A percentile compares a stretch with the other conserved stretches of the same genome.
These are phyloP conservation scores for Climacium dendroides DNA, from an alignment of 225 moss, liverwort and hornwort genomes.

Conservation along the genomic window DNA sequence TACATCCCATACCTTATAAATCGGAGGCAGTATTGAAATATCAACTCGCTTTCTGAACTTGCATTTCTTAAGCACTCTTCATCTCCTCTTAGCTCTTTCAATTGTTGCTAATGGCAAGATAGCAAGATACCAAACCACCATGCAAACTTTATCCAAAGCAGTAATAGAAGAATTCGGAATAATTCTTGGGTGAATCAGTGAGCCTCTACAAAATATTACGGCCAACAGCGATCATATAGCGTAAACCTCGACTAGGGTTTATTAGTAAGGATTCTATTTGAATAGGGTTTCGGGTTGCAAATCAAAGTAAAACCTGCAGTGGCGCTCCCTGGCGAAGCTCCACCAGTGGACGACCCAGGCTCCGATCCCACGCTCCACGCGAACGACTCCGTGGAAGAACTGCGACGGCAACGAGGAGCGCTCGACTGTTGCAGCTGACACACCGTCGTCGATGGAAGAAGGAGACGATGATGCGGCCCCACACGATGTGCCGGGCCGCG, in stretches of 20 bases:
- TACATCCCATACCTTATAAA: neutral
- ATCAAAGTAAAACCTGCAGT: neutral
- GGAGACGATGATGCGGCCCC: neutral
- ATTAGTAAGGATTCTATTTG: no score
- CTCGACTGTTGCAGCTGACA: conserved; percentile 1
- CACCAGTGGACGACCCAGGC: conserved; percentile 18
- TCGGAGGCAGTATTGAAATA: neutral
- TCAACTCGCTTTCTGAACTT: neutral
- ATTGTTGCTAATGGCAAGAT: neutral
- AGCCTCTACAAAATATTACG: neutral
- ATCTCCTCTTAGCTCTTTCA: neutral
- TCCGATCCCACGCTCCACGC: conserved; percentile 43
- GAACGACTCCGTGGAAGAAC: conserved; percentile 21
- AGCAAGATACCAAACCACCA: neutral
- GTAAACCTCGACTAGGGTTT: neutral
- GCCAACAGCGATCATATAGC: neutral
- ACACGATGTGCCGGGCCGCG: neutral
- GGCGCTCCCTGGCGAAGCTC: neutral
- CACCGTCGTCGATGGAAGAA: neutral
- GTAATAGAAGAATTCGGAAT: neutral
- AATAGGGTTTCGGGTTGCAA: neutral
- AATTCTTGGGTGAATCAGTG: neutral
- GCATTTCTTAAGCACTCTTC: neutral
- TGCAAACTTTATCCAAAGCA: neutral
- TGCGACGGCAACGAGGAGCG: conserved; percentile 4